Conservation (phyloP, 2,329 filamentous ascomycete genomes). For the Exophiala alcalophila region DNA sequence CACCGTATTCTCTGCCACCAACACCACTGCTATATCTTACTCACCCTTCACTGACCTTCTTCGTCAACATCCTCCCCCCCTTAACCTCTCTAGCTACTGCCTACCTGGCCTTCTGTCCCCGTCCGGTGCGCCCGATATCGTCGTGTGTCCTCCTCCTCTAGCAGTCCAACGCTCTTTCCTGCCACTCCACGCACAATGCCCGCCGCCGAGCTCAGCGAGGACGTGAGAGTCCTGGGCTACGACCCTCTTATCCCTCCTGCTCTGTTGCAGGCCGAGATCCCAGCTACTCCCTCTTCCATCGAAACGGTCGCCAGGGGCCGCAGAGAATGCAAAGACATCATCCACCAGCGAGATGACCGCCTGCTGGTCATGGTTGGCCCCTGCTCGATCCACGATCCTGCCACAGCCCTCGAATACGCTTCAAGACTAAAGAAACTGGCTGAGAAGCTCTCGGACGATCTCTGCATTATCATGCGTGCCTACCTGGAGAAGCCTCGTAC, state of each 20-base stretch:
- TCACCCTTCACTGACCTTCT: background rate
- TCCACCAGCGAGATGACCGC: conserved; percentile 59
- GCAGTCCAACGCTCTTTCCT: conserved; percentile 41
- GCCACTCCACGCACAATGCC: conserved; percentile 57
- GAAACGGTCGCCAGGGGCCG: conserved; percentile 58
- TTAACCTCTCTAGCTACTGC: background rate
- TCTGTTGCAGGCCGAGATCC: conserved; percentile 91
- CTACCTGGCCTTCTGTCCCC: background rate
- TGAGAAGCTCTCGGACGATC: conserved; percentile 82
- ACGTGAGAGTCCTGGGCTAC: conserved; percentile 70
- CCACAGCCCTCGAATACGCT: conserved; percentile 89
- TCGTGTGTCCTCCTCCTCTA: background rate
- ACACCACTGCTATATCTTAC: too few relatives aligned
- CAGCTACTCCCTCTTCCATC: conserved; percentile 47
- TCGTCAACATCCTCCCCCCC: background rate
- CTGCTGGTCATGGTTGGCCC: conserved; percentile 83
- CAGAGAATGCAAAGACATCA: conserved; percentile 59
- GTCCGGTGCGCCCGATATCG: too few relatives aligned
- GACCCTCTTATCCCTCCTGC: conserved; percentile 91
- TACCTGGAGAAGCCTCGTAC: conserved; percentile 99
- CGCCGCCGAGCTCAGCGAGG: conserved; percentile 30
- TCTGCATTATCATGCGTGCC: conserved; percentile 94
- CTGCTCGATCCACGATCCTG: conserved; percentile 94
- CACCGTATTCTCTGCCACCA: too few relatives aligned
- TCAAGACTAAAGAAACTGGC: conserved; percentile 75